These are phyloP conservation scores for Marasmius oreades DNA, from an alignment of 1,284 basidiomycete genomes.

Conservation along the genomic window DNA sequence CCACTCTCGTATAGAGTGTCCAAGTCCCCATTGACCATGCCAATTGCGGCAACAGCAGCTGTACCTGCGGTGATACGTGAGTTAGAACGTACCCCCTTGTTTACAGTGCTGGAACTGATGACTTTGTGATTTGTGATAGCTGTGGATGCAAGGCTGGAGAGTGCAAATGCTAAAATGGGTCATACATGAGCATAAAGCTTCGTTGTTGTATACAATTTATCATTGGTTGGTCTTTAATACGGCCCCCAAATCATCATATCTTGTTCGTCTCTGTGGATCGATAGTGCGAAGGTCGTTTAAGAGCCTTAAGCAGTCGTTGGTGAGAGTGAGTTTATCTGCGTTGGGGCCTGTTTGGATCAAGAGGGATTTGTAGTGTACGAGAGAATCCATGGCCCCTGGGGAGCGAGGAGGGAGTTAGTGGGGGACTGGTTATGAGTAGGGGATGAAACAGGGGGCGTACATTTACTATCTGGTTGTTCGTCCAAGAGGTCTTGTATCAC, in stretches of 20 bases:
- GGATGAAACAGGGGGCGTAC: conserved; percentile 41
- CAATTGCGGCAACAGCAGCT: conserved; percentile 44
- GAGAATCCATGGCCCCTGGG: conserved; percentile 89
- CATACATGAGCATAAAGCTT: no score
- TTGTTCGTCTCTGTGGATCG: conserved; percentile 54
- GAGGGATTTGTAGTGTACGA: conserved; percentile 77
- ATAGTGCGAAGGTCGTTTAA: conserved; percentile 50
- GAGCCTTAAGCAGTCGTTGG: conserved; percentile 47
- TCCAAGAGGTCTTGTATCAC: conserved; percentile 85
- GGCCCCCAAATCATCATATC: conserved; percentile 74
- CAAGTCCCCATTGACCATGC: conserved; percentile 40
- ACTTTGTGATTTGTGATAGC: conserved; percentile 30
- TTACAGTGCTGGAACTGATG: conserved; percentile 4
- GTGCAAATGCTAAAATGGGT: conserved; percentile 68
- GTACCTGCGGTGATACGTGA: conserved; percentile 52
- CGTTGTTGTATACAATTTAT: no score
- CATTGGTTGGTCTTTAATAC: no score
- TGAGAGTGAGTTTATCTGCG: conserved; percentile 35
- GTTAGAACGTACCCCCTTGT: conserved; percentile 7
- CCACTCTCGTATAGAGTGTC: no score
- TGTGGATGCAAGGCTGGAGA: conserved; percentile 55
- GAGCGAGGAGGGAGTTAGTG: conserved; percentile 5
- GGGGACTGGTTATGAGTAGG: not conserved
- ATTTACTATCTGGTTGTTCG: conserved; percentile 92
- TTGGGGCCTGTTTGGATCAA: conserved; percentile 43